Evolutionary conservation across 371 early-diverging fungal species (phyloP), one percentile per base, ranked within the genome.

Genomic region (Mortierella sp.): DNA sequence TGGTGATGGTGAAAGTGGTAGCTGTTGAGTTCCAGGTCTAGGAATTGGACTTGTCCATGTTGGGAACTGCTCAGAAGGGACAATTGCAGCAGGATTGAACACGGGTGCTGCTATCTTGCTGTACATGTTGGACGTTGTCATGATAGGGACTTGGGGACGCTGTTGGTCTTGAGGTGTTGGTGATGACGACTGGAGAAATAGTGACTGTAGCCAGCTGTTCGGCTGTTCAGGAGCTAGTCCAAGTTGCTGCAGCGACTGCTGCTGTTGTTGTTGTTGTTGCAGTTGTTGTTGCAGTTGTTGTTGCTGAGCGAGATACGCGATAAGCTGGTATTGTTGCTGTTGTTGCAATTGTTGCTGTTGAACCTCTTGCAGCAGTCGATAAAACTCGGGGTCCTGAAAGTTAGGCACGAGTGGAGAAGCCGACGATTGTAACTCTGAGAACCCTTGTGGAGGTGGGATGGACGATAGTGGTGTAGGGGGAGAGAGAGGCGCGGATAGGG

Each of bases 251-350:
- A 45, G 54, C 21, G 40, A 60, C 28, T 54, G 63, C 24, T 60
- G 67, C n/a, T 67, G 69, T n/a, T 62, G 57, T 17, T 60, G 28
- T 24, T 63, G 47, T 22, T 39, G 50, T 17, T 41, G 63, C n/a
- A 54, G 54, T 40, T 65, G 58, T 41, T 41, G 50, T 12, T 28
- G 50, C n/a, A 49, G 41, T 28, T 59, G 54, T 40, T 65, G 58
- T 41, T 41, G 50, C 4, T 28, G 50, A 24, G 7, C 2, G 19
- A 31, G 21, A 21, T 29, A 48, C n/a, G 46, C 28, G 31, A 50
- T 27, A 27, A 60, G 28, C 37, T 63, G 47, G 17, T 39, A 40
- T 17, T 41, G 63, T 16, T 45, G 61, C 14, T 47, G 64, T n/a
- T 25, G 54, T 10, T 46, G 54, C n/a, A 49, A 28, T 28, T 59